phyloP scores from a whole-genome alignment of 208 protist genomes.

The Sergeia podlipaevii region DNA sequence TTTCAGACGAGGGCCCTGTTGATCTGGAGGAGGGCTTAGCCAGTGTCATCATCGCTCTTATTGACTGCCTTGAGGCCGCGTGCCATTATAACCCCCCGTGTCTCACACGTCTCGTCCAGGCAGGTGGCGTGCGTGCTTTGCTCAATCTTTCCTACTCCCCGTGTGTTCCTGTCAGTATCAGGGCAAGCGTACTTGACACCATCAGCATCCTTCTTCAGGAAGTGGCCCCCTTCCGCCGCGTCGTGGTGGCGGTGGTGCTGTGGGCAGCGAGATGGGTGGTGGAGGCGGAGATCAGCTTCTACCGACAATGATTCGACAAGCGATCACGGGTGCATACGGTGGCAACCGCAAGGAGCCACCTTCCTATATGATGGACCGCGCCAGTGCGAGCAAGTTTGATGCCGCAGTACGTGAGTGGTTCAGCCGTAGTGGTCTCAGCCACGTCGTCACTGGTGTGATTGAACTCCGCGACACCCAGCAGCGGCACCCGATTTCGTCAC shows the following conservation, averaged over 20 bases:
- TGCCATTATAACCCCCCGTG: constrained; percentile 84
- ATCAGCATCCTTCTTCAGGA: constrained; percentile 87
- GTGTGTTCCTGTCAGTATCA: constrained; percentile 59
- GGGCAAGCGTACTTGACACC: constrained; percentile 66
- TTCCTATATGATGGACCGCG: constrained; percentile 69
- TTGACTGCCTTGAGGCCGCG: constrained; percentile 76
- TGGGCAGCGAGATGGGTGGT: neutral
- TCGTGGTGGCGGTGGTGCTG: constrained; percentile 14
- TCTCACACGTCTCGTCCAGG: constrained; percentile 72
- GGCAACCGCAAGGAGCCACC: constrained; percentile 20
- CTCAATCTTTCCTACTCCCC: constrained; percentile 71
- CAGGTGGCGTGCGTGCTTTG: constrained; percentile 59
- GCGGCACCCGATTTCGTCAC: constrained; percentile 8
- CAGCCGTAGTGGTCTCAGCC: constrained; percentile 65
- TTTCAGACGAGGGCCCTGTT: constrained; percentile 14
- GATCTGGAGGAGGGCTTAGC: constrained; percentile 32
- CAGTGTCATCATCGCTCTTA: constrained; percentile 55
- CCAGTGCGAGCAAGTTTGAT: constrained; percentile 86
- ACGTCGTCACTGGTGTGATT: constrained; percentile 60
- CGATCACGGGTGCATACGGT: constrained; percentile 41
- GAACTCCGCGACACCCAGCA: constrained; percentile 48
- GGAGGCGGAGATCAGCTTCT: constrained; percentile 39
- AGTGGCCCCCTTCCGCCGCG: constrained; percentile 66
- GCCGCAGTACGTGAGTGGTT: constrained; percentile 81
- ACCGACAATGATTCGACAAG: constrained; percentile 63